Base-by-base conservation (phyloP, 257 asterid species). In the Jacaranda mimosifolia region DNA sequence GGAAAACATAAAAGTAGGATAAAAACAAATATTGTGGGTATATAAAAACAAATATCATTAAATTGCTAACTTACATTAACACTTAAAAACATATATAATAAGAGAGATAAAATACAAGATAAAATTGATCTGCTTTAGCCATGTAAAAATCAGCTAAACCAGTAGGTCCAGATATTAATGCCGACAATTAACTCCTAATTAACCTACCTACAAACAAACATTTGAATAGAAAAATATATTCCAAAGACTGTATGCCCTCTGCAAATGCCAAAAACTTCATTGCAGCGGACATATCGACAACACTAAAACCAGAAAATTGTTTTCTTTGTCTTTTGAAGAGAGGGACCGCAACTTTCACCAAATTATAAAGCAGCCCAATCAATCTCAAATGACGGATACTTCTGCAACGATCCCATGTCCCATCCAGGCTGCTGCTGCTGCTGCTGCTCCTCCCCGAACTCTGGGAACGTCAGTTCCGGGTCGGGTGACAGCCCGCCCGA, bases 181-280 rank as follows among this genome's bases (percentile, higher is more conserved):
- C 68, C 40, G 32, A 21, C 43, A 26, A 56, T 15, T 36, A 78
- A 59, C 49, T 43, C 76, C 73, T 13, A 75, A 14, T 53, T 62
- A 55, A 48, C 43, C 21, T 55, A 53, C 62, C 32, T 26, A 26
- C 32, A 26, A 26, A 26, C 2, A 26, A 26, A 26, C 32, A 26
- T 26, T 26, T 26, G 1, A 1, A 26, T 26, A 40, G 0, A 15
- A 67, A 13, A 42, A 49, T 42, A 0, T 36, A 59, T 14, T 1
- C 9, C 46, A 36, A 67, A 68, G 42, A 63, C 46, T 42, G 9
- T 42, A 9, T 42, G 76, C 83, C 67, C 85, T 84, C 85, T 84
- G 93, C 96, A 88, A 88, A 77, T 77, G 81, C 79, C 88, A 82
- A 90, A 90, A 90, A 90, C 78, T 88, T 79, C 83, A 85, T 83